phyloP scores from a whole-genome alignment of 1,139 yeast species.

The Suhomyces choctaworum region DNA sequence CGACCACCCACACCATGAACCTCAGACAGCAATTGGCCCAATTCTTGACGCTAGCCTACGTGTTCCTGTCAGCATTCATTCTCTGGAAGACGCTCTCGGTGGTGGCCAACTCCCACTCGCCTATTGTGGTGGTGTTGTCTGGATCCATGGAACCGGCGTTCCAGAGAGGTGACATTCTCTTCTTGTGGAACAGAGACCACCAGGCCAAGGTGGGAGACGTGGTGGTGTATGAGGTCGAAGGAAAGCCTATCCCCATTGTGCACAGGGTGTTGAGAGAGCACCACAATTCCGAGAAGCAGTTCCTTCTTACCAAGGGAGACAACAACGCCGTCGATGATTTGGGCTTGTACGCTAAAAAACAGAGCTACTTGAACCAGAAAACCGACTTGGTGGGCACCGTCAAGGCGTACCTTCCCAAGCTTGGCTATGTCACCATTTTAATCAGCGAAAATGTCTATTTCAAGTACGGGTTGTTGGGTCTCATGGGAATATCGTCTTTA shows the following conservation, averaged over 20 bases:
- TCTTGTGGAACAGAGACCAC: slow-evolving; percentile 82
- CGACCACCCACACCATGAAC: slow-evolving; percentile 35
- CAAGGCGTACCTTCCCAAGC: slow-evolving; percentile 84
- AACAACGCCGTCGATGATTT: slow-evolving; percentile 92
- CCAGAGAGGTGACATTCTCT: slow-evolving; percentile 93
- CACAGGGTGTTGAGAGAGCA: slow-evolving; percentile 92
- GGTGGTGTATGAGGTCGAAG: slow-evolving; percentile 88
- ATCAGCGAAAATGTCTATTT: slow-evolving; percentile 86
- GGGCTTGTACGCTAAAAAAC: slow-evolving; percentile 76
- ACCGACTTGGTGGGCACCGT: slow-evolving; percentile 87
- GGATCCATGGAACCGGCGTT: slow-evolving; percentile 99
- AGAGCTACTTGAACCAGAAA: slow-evolving; percentile 71
- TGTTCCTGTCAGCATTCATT: slow-evolving; percentile 85
- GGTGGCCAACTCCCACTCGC: slow-evolving; percentile 82
- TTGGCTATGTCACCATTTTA: slow-evolving; percentile 89
- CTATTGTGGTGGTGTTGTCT: slow-evolving; percentile 92
- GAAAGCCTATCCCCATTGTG: slow-evolving; percentile 87
- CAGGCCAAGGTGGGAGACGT: slow-evolving; percentile 84
- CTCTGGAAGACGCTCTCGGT: slow-evolving; percentile 85
- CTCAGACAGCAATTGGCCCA: slow-evolving; percentile 53
- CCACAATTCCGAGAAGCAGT: slow-evolving; percentile 58
- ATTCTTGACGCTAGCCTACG: slow-evolving; percentile 70
- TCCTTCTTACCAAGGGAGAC: slow-evolving; percentile 91
- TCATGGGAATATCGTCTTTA: slow-evolving; percentile 61
- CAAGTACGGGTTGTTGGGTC: slow-evolving; percentile 68